Conservation (phyloP, 2,329 filamentous ascomycete genomes). For the Pseudogymnoascus sp. region DNA sequence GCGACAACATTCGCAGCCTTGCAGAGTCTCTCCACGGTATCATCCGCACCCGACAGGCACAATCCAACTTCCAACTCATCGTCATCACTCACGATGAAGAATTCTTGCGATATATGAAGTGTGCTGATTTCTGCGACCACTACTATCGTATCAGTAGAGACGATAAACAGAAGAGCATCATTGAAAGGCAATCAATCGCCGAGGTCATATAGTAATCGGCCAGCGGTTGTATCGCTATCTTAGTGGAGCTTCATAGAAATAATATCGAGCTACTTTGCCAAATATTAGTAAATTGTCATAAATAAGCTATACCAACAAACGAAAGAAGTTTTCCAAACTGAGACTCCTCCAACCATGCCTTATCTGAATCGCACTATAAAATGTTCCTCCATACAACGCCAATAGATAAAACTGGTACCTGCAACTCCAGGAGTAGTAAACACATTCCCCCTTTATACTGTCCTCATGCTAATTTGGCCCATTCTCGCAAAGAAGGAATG, state of each 20-base stretch:
- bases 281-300: background rate
- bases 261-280: background rate
- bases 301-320: background rate
- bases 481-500: background rate
- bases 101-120: conserved; percentile 88
- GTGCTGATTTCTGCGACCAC: conserved; percentile 82
- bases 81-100: conserved; percentile 99
- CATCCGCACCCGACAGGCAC: conserved; percentile 72
- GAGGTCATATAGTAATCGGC: conserved; percentile 14
- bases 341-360: background rate
- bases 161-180: conserved; percentile 77
- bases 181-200: conserved; percentile 50
- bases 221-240: background rate
- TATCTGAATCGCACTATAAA: background rate
- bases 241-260: background rate
- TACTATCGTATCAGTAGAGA: conserved; percentile 85
- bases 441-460: background rate
- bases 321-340: background rate
- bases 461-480: background rate
- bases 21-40: conserved; percentile 80
- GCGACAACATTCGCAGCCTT: conserved; percentile 86
- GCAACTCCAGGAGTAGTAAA: background rate
- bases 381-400: background rate
- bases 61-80: conserved; percentile 95
- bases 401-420: background rate